phyloP scores from a whole-genome alignment of 805 yeast species.

The Ogataea allantospora region DNA sequence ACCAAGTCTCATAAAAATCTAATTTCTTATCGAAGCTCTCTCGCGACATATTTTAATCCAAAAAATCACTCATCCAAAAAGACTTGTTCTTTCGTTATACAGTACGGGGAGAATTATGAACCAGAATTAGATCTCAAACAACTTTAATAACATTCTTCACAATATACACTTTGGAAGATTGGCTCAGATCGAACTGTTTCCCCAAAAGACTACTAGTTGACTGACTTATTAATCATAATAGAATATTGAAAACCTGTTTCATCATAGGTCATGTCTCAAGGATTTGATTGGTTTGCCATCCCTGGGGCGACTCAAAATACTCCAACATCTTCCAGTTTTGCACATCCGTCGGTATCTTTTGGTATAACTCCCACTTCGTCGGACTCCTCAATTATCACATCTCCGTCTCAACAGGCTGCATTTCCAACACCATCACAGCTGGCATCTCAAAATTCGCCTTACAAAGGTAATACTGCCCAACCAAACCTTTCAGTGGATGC shows the following conservation, averaged over 20 bases:
- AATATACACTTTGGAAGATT: not conserved
- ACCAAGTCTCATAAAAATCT: slow-evolving; percentile 4
- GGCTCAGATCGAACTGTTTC: not conserved
- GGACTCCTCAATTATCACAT: slow-evolving; percentile 8
- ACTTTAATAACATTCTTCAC: not conserved
- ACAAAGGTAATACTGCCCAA: not conserved
- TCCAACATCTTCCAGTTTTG: not conserved
- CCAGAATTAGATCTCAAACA: slow-evolving; percentile 1
- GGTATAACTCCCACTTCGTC: slow-evolving; percentile 30
- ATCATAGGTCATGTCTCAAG: slow-evolving; percentile 17
- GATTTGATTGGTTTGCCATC: slow-evolving; percentile 25
- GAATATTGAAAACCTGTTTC: slow-evolving; percentile 2
- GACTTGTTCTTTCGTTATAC: slow-evolving; percentile 2
- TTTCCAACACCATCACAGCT: not conserved
- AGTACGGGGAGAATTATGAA: slow-evolving; percentile 4
- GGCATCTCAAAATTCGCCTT: slow-evolving; percentile 3
- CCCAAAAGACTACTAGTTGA: not conserved
- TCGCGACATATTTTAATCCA: slow-evolving; percentile 4
- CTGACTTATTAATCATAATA: slow-evolving; percentile 4
- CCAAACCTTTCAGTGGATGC: slow-evolving; percentile 4
- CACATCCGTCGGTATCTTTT: slow-evolving; percentile 55
- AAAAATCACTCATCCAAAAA: slow-evolving; percentile 4
- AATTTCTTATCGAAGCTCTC: slow-evolving; percentile 6
- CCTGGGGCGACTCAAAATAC: slow-evolving; percentile 17
- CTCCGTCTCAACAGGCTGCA: slow-evolving; percentile 7